Base-by-base conservation (phyloP, 352 stramenopile genomes). In the Phytophthora quininea region DNA sequence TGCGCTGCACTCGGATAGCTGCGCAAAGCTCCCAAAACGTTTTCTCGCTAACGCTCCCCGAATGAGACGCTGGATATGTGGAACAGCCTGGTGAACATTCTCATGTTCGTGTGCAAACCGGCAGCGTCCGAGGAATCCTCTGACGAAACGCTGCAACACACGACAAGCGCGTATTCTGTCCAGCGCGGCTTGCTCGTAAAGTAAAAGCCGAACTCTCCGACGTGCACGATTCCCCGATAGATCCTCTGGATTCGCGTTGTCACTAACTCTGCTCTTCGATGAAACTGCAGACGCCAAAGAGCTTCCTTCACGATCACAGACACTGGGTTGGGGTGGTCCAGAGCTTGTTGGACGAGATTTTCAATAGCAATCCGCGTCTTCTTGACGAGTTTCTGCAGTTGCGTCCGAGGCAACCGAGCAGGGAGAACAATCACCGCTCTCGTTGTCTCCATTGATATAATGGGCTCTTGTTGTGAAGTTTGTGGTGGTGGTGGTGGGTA, bases 251-350 rank as follows among this genome's bases (percentile, higher is more conserved):
- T 86, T 8, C 82, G 73, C 1, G 55, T 88, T 1, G 80, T 79
- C 11, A 92, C 82, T 6, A 90, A 67, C 2, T 64, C 50, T 7
- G 74, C 82, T 56, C 82, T 74, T 9, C 84, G 74, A 2, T 77
- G 7, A 40, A 89, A 92, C 48, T 91, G 82, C 12, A 93, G 15
- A 19, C 71, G 80, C 84, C 86, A 93, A 24, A 86, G 45, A 0
- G 64, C 55, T 12, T 90, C 79, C 50, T 88, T 89, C n/a, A 90
- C 27, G 9, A 76, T 32, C 4, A 60, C 50, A 14, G 82, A 86
- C 1, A 83, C 51, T 3, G 69, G 64, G 33, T 91, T 89, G 1
- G 74, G 60, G 48, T 81, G 72, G 24, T 80, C 64, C 0, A 88
- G 58, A 8, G 71, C 27, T 2, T 58, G 14, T 4, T 3, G 59